A percentile compares a stretch with the other conserved stretches of the same genome.
Evolutionary conservation across 495 filamentous ascomycete genomes (phyloP).

Genomic region (Talaromyces wortmannii): DNA sequence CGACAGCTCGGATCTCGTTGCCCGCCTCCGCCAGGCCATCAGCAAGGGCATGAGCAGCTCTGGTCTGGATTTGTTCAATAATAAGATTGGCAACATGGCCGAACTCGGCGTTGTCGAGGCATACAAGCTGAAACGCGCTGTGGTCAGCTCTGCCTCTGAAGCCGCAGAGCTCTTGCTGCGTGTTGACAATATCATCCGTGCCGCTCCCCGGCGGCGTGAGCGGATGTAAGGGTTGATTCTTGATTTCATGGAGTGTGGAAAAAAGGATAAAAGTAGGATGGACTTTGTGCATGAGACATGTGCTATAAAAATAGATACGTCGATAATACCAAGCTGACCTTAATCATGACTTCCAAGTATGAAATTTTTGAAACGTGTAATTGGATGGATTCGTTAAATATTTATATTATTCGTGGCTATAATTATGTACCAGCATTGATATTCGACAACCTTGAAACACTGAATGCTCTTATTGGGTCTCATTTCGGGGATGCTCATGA

Average conservation of each 20-base stretch:
- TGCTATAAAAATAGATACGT: not conserved
- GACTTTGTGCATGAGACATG: not conserved
- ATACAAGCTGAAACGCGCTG: slow-evolving; percentile 96
- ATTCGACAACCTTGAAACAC: not conserved
- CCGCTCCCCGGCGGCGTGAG: slow-evolving; percentile 68
- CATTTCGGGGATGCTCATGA: not conserved
- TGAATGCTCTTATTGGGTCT: not conserved
- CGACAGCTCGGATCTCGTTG: slow-evolving; percentile 89
- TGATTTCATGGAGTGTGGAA: not conserved
- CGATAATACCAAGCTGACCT: not conserved
- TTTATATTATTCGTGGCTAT: not conserved
- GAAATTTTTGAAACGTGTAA: no score
- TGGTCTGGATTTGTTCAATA: slow-evolving; percentile 81
- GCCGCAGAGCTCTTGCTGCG: slow-evolving; percentile 86
- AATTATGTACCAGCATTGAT: no score
- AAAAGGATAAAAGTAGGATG: not conserved
- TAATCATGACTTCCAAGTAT: no score
- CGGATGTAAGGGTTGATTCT: slow-evolving; percentile 47
- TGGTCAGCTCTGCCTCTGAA: slow-evolving; percentile 90
- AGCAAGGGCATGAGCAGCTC: slow-evolving; percentile 91
- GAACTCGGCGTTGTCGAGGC: slow-evolving; percentile 96
- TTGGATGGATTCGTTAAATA: not conserved
- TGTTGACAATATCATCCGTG: slow-evolving; percentile 82
- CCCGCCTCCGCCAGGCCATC: slow-evolving; percentile 83
- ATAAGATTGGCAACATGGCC: slow-evolving; percentile 93